Evolutionary conservation across 1,139 yeast genomes (phyloP), one percentile per base, ranked within the genome.

Genomic region (Suhomyces bolitotheri): DNA sequence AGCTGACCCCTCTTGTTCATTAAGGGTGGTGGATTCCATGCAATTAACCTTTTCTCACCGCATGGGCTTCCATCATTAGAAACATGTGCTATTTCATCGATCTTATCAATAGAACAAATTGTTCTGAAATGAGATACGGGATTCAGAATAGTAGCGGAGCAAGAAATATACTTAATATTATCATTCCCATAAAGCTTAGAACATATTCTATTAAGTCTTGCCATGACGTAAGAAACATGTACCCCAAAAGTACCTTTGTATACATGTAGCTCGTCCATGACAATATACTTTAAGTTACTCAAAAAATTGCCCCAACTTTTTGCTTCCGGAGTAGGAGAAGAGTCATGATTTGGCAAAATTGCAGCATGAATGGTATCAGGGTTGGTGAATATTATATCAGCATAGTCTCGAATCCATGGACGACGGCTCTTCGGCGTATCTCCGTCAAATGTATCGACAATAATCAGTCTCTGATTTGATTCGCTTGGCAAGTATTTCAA

Each of bases 311-410:
- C 64, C 97, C 98, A 92, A 10, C 74, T 68, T 4, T 46, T 38
- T 5, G 21, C 21, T 7, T 12, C n/a, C n/a, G n/a, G n/a, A 5
- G 9, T 12, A 7, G 17, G 15, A n/a, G 22, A 13, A 3, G 27
- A 8, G 4, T 72, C 73, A 47, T 79, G 82, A 38, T 78, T 76
- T 0, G 98, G 97, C 14, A 92, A 60, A 10, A 92, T 78, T 13
- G 92, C 80, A 0, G 89, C 76, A 59, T 92, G 98, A 3, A 94
- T 68, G 67, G 92, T 87, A 54, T 92, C 99, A 0, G 98, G 99
- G 52, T 92, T 92, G 0, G 97, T 87, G 56, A 92, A 88, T 7
- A 92, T 80, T 4, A 92, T 83, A 39, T 83, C 80, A 0, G 96
- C 88, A 67, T 67, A 17, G 70, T 66, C 34, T 88, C 68, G 15